Evolutionary conservation across 2,329 filamentous ascomycete species (phyloP).

Genomic region (Epichloe bromicola): DNA sequence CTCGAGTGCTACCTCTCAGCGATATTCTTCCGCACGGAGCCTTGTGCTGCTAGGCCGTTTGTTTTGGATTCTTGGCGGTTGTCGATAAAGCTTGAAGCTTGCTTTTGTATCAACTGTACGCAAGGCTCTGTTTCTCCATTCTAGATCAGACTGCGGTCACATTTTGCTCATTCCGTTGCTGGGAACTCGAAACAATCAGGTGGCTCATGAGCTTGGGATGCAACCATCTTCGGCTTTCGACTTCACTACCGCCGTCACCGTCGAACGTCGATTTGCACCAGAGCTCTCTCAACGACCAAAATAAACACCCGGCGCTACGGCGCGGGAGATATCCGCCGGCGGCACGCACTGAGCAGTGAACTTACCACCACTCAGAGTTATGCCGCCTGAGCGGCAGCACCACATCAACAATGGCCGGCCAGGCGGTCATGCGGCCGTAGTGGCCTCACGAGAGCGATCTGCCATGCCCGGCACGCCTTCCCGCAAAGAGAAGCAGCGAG

Average conservation of each 20-base stretch:
- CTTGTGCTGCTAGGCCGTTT: not conserved
- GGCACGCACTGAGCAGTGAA: constrained; percentile 5
- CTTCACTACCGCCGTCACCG: not conserved
- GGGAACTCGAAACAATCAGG: not conserved
- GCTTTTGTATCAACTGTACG: not conserved
- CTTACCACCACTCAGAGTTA: constrained; percentile 5
- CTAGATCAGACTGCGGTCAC: not conserved
- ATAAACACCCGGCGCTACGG: not conserved
- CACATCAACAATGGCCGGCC: constrained; percentile 32
- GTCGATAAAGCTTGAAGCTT: not conserved
- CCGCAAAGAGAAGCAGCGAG: constrained; percentile 50
- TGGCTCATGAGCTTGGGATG: not conserved
- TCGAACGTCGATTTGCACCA: not conserved
- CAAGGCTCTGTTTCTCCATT: not conserved
- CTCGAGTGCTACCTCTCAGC: not conserved
- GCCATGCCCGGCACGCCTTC: constrained; percentile 43
- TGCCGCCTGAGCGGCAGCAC: constrained; percentile 20
- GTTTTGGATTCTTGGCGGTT: not conserved
- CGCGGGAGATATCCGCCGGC: not conserved
- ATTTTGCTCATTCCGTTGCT: not conserved
- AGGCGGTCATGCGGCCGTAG: constrained; percentile 16
- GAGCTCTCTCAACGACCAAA: not conserved
- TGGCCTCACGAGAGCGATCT: constrained; percentile 30
- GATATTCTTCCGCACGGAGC: not conserved
- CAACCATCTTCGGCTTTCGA: not conserved